Evolutionary conservation across 805 yeast species (phyloP).

Genomic region (Lachancea thermotolerans): DNA sequence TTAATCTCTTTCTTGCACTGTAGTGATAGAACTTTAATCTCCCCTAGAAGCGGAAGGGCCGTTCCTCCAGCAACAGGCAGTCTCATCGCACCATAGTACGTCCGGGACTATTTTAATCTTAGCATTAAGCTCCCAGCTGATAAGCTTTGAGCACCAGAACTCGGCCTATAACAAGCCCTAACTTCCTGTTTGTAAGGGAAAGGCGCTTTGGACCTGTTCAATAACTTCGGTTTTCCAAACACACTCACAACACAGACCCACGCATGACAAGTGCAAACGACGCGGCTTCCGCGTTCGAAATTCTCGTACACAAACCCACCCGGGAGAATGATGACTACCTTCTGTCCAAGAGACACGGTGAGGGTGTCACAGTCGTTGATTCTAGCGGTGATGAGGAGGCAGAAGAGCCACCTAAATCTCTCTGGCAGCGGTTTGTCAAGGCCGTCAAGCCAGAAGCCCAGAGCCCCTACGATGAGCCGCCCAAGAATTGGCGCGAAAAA

Average conservation of each 20-base stretch:
- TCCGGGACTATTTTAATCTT: not conserved
- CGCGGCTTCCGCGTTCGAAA: conserved; percentile 10
- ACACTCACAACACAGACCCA: not conserved
- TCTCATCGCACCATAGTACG: not conserved
- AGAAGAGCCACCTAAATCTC: conserved; percentile 1
- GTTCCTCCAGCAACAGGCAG: not conserved
- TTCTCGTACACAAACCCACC: conserved; percentile 3
- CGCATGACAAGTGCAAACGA: conserved; percentile 5
- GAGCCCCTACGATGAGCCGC: conserved; percentile 6
- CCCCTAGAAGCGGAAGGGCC: not conserved
- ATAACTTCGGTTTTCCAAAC: no score
- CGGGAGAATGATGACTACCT: not conserved
- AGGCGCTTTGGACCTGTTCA: no score
- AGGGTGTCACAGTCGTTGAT: not conserved
- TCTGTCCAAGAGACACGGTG: conserved; percentile 1
- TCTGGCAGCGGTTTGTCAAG: not conserved
- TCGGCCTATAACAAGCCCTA: no score
- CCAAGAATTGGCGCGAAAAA: conserved; percentile 5
- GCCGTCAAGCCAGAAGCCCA: not conserved
- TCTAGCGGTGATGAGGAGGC: not conserved
- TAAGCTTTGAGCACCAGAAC: not conserved
- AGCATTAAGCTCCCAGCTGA: not conserved
- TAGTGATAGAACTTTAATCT: not conserved
- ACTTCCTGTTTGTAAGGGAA: no score
- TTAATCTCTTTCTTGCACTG: not conserved